Evolutionary conservation across 1,284 basidiomycete genomes (phyloP), one percentile per base, ranked within the genome.

Genomic region (Trametes polyzona): DNA sequence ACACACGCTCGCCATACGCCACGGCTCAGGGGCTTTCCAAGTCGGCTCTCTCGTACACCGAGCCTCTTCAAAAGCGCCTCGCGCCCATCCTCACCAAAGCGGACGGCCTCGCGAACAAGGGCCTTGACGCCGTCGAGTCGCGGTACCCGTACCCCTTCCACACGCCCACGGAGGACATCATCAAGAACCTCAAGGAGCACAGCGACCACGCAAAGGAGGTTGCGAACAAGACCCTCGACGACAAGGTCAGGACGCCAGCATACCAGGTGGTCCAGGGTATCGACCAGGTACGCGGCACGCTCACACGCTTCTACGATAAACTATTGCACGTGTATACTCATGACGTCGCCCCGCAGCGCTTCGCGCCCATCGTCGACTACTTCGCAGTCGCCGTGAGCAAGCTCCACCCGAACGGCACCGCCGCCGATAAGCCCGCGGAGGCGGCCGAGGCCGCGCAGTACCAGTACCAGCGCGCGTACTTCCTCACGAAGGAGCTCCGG

Each of bases 141-240:
- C 81, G 82, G 41, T 90, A 85, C 69, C 90, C 90, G 11, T 88
- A 87, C 69, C 83, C 89, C 5, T 92, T 92, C 80, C 77, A 83
- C 59, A 82, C 82, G 10, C 83, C 83, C 62, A 84, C 88, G 2
- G 86, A 88, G 65, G 88, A 91, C 8, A 81, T 92, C 26, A 76
- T 77, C 29, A 78, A 74, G n/a, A 83, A 81, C 59, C 76, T 90
- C 39, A 83, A 80, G 65, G 77, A 83, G 58, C 75, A 76, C 52
- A 80, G 78, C 48, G 79, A 87, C 63, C 80, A 76, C 59, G 85
- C 83, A 32, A 76, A 80, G 50, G 77, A 76, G 32, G 74, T 78
- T 19, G 85, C 84, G n/a, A 81, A 81, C 71, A 85, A 86, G 75
- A 82, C 80, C 4, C 76, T 90, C 60, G 87, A 90, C 59, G 82